These are phyloP conservation scores for Colletotrichum tabaci DNA, from an alignment of 2,329 filamentous ascomycete species.

Conservation along the genomic window DNA sequence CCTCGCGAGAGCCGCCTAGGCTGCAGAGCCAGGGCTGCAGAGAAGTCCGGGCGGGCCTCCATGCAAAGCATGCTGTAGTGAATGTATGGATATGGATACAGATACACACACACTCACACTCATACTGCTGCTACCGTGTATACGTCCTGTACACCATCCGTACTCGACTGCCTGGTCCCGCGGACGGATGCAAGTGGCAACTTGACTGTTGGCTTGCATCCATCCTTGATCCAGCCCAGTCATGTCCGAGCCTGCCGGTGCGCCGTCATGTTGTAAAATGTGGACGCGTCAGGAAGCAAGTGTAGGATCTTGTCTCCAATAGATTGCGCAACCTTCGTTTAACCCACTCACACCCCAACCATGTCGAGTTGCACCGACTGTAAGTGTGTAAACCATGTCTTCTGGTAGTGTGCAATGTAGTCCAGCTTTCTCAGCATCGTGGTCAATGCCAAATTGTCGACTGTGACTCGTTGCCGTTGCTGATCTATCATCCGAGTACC, in stretches of 20 bases:
- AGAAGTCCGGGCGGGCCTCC: constrained; percentile 18
- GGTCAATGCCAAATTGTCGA: constrained; percentile 6
- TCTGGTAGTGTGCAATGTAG: no score
- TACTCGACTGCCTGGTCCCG: background rate
- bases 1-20: constrained; percentile 17
- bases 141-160: no score
- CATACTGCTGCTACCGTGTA: no score
- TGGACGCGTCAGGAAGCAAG: constrained; percentile 7
- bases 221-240: constrained; percentile 33
- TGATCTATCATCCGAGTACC: constrained; percentile 9
- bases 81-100: no score
- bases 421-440: background rate
- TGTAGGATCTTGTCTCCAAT: constrained; percentile 19
- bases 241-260: constrained; percentile 28
- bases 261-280: background rate
- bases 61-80: background rate
- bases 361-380: background rate
- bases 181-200: constrained; percentile 3
- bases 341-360: constrained; percentile 22
- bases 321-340: constrained; percentile 22
- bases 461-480: constrained; percentile 3
- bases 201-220: constrained; percentile 20
- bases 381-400: no score
- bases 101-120: no score
- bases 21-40: constrained; percentile 5